Conservation (phyloP, 495 filamentous ascomycete genomes). For the Lophiotrema nucula region DNA sequence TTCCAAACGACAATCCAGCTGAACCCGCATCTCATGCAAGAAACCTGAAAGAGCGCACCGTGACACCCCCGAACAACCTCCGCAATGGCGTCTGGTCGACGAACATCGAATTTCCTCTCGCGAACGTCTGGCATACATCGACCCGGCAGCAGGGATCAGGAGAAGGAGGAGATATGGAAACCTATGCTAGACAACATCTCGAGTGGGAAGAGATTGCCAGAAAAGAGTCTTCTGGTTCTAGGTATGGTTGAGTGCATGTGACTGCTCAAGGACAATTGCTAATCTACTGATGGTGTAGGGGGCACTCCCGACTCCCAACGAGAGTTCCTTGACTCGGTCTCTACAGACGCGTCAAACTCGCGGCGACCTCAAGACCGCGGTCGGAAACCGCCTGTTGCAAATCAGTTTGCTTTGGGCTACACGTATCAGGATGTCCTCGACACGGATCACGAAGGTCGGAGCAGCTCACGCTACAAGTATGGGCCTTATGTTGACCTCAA, state of each 20-base stretch:
- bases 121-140: not conserved
- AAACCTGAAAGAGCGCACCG: too few relatives aligned
- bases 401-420: constrained; percentile 90
- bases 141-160: constrained; percentile 60
- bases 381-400: constrained; percentile 73
- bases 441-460: constrained; percentile 84
- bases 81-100: constrained; percentile 25
- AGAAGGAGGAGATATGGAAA: constrained; percentile 90
- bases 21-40: too few relatives aligned
- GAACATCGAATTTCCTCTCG: constrained; percentile 20
- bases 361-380: constrained; percentile 55
- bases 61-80: constrained; percentile 21
- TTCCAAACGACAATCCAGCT: too few relatives aligned
- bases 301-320: constrained; percentile 85
- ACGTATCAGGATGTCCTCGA: constrained; percentile 94
- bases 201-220: constrained; percentile 83
- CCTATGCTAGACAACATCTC: constrained; percentile 89
- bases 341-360: constrained; percentile 57
- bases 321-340: constrained; percentile 83
- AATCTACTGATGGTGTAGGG: too few relatives aligned
- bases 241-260: constrained; percentile 55
- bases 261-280: not conserved
- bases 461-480: not conserved
- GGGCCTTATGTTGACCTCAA: not conserved
- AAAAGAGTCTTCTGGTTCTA: constrained; percentile 86